These are phyloP conservation scores for Abortiporus biennis DNA, from an alignment of 1,284 basidiomycete genomes.

Conservation along the genomic window DNA sequence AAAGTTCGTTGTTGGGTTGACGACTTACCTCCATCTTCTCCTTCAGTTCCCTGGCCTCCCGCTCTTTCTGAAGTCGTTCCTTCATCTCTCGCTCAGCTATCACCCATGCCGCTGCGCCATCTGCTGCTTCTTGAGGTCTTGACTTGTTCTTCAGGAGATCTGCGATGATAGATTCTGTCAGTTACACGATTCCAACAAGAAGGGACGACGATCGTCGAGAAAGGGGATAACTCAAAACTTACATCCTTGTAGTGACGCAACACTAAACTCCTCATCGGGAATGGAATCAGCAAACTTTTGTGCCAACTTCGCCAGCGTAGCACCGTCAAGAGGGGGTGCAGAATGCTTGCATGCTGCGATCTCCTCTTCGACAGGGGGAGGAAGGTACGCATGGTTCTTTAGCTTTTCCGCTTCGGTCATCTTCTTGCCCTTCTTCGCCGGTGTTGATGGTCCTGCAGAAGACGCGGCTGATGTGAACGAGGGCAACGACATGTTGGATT, in stretches of 20 bases:
- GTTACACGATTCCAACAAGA: neutral
- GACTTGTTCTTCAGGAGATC: constrained; percentile 79
- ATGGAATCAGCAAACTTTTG: constrained; percentile 70
- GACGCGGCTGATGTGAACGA: constrained; percentile 12
- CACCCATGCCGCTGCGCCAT: constrained; percentile 64
- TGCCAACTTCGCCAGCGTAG: constrained; percentile 57
- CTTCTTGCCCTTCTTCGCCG: constrained; percentile 11
- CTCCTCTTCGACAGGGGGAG: constrained; percentile 57
- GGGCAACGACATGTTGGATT: constrained; percentile 20
- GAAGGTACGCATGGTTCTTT: constrained; percentile 55
- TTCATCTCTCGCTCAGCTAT: constrained; percentile 62
- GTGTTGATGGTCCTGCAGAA: constrained; percentile 14
- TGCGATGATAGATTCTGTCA: constrained; percentile 19
- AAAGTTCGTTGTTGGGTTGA: too few species aligned
- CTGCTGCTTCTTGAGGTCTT: constrained; percentile 64
- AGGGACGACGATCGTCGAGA: constrained; percentile 10
- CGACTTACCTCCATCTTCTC: constrained; percentile 56
- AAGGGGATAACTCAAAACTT: constrained; percentile 35
- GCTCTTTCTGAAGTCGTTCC: constrained; percentile 63
- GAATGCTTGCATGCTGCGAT: constrained; percentile 51
- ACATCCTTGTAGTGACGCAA: constrained; percentile 84
- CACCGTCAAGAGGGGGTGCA: constrained; percentile 56
- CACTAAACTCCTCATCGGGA: constrained; percentile 76
- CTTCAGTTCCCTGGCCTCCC: constrained; percentile 57
- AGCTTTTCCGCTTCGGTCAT: constrained; percentile 27